Conservation (phyloP, 805 yeast species). For the Spathaspora boniae region DNA sequence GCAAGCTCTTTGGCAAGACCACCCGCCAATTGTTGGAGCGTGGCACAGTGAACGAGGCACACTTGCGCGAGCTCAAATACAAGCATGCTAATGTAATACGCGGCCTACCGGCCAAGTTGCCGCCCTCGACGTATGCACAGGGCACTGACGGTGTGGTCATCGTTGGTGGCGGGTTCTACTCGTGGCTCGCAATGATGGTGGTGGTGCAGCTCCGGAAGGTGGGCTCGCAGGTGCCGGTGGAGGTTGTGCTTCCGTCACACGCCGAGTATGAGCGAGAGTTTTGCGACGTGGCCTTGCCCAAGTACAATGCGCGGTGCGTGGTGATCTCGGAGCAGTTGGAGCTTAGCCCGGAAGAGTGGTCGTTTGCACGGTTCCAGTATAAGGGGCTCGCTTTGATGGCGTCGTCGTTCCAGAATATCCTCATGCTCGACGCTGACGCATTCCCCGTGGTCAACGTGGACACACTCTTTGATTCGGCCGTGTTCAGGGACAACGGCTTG, state of each 20-base stretch:
- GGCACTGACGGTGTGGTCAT: slow-evolving; percentile 40
- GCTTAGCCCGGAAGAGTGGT: slow-evolving; percentile 12
- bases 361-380: slow-evolving; percentile 45
- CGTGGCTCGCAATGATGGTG: slow-evolving; percentile 48
- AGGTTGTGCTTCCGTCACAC: slow-evolving; percentile 42
- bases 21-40: neutral
- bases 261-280: slow-evolving; percentile 44
- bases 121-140: slow-evolving; percentile 33
- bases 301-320: slow-evolving; percentile 44
- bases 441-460: slow-evolving; percentile 42
- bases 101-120: slow-evolving; percentile 13
- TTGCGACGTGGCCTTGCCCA: slow-evolving; percentile 42
- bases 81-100: slow-evolving; percentile 6
- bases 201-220: slow-evolving; percentile 42
- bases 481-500: slow-evolving; percentile 46
- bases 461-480: slow-evolving; percentile 41
- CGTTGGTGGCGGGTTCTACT: slow-evolving; percentile 50
- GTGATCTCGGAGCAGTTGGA: slow-evolving; percentile 31
- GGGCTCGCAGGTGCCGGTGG: slow-evolving; percentile 47
- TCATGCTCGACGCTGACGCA: slow-evolving; percentile 52
- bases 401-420: slow-evolving; percentile 48
- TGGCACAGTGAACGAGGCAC: neutral
- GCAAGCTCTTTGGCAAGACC: neutral
- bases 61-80: neutral
- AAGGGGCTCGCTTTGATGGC: slow-evolving; percentile 58